These are phyloP conservation scores for Chlamydomonas reinhardtii DNA, from an alignment of 163 green algal species.

Conservation along the genomic window DNA sequence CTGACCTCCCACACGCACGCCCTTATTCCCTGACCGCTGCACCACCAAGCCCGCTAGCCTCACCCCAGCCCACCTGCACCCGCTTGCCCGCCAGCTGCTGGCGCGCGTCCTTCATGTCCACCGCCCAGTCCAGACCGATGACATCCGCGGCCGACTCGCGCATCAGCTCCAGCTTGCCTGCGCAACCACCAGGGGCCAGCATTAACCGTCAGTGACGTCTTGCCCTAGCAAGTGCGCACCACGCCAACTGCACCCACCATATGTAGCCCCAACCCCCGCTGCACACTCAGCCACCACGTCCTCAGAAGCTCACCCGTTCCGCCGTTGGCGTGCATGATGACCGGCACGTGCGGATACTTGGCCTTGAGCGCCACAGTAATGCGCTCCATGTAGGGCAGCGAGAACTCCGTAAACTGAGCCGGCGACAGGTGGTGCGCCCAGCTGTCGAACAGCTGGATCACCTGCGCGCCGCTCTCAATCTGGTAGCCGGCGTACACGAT, in stretches of 20 bases:
- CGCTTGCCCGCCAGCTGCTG: constrained; percentile 45
- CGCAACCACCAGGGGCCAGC: constrained; percentile 13
- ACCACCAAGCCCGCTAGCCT: not conserved
- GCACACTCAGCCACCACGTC: too few relatives aligned
- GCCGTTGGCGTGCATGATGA: constrained; percentile 99
- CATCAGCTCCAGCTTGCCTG: constrained; percentile 91
- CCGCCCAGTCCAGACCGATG: constrained; percentile 95
- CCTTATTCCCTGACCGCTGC: too few relatives aligned
- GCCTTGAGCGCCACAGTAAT: constrained; percentile 81
- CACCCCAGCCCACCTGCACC: constrained; percentile 54
- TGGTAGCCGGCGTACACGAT: constrained; percentile 93
- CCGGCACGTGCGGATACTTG: constrained; percentile 85
- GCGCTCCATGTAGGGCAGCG: constrained; percentile 92
- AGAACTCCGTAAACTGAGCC: constrained; percentile 93
- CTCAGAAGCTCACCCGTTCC: constrained; percentile 68
- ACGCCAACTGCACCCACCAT: too few relatives aligned
- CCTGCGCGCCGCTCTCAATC: constrained; percentile 93
- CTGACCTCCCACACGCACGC: too few relatives aligned
- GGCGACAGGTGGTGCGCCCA: constrained; percentile 98
- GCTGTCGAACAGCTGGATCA: constrained; percentile 99
- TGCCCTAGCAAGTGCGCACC: too few relatives aligned
- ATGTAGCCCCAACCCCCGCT: too few relatives aligned
- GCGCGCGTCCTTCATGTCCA: constrained; percentile 84
- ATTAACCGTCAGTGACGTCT: too few relatives aligned
- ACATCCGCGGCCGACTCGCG: constrained; percentile 83